phyloP scores from a whole-genome alignment of 768 basidiomycete species.

The Termitomyces sp. region DNA sequence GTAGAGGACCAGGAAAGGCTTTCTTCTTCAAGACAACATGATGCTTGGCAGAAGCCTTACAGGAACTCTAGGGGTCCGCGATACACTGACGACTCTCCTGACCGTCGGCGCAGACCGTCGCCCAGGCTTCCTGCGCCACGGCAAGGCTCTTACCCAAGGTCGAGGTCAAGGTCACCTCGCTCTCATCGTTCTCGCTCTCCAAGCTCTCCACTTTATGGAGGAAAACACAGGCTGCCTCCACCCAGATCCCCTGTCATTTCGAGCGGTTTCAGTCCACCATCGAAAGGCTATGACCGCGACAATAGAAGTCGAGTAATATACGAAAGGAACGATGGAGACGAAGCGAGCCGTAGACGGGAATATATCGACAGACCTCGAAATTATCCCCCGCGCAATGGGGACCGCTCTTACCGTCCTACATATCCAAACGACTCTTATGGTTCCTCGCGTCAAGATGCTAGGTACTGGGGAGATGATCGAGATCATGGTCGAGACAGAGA shows the following conservation, averaged over 20 bases:
- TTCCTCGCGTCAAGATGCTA: conserved; percentile 28
- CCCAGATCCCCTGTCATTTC: conserved; percentile 29
- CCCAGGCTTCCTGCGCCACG: conserved; percentile 19
- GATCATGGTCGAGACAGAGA: neutral
- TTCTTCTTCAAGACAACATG: conserved; percentile 26
- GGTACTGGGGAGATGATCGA: conserved; percentile 10
- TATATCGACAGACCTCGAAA: conserved; percentile 21
- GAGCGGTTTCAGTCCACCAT: conserved; percentile 32
- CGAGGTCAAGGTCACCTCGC: conserved; percentile 22
- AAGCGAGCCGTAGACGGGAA: conserved; percentile 23
- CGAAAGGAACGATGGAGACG: conserved; percentile 24
- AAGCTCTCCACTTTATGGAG: conserved; percentile 31
- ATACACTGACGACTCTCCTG: conserved; percentile 34
- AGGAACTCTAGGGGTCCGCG: conserved; percentile 27
- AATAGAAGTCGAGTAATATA: conserved; percentile 30
- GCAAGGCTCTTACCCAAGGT: conserved; percentile 19
- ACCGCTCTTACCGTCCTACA: conserved; percentile 25
- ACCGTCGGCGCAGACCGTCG: conserved; percentile 14
- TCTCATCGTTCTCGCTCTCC: conserved; percentile 32
- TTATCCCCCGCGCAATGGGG: conserved; percentile 7
- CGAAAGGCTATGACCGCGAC: conserved; percentile 30
- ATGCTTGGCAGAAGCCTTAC: conserved; percentile 23
- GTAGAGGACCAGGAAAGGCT: conserved; percentile 43
- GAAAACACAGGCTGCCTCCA: conserved; percentile 36
- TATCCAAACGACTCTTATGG: conserved; percentile 14